Evolutionary conservation across 1,139 yeast genomes (phyloP).

Genomic region (Pichia sp.): DNA sequence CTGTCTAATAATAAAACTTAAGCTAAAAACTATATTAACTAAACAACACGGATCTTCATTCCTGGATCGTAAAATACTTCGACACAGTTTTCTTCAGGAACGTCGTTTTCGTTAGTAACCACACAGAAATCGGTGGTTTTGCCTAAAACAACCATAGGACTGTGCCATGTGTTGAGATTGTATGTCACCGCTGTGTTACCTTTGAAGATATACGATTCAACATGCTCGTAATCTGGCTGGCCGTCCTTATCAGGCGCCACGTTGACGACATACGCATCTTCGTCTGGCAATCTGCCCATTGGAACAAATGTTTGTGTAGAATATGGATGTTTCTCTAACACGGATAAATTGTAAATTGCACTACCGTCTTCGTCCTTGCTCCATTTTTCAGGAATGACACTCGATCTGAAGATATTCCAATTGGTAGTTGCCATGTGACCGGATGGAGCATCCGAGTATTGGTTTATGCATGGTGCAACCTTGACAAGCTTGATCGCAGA

Average conservation of each 20-base stretch:
- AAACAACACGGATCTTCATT: conserved; percentile 33
- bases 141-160: conserved; percentile 85
- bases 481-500: conserved; percentile 78
- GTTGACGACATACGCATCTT: conserved; percentile 69
- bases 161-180: conserved; percentile 81
- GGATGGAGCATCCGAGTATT: conserved; percentile 47
- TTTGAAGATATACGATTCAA: conserved; percentile 68
- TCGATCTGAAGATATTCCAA: conserved; percentile 82
- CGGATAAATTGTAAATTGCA: conserved; percentile 53
- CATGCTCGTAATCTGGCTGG: conserved; percentile 58
- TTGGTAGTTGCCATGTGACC: conserved; percentile 50
- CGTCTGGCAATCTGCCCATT: conserved; percentile 60
- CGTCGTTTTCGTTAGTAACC: conserved; percentile 78
- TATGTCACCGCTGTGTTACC: conserved; percentile 92
- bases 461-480: conserved; percentile 66
- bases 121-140: conserved; percentile 78
- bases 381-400: conserved; percentile 67
- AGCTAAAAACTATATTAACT: too few relatives aligned
- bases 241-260: conserved; percentile 57
- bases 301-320: conserved; percentile 93
- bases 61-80: conserved; percentile 75
- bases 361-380: conserved; percentile 24
- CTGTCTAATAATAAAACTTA: neutral
- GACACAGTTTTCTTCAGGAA: conserved; percentile 76
- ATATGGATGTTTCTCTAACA: conserved; percentile 86